A percentile compares a stretch with the other conserved stretches of the same genome.
Conservation (phyloP, 1,284 basidiomycete genomes). For the Puccinia novopanici region DNA sequence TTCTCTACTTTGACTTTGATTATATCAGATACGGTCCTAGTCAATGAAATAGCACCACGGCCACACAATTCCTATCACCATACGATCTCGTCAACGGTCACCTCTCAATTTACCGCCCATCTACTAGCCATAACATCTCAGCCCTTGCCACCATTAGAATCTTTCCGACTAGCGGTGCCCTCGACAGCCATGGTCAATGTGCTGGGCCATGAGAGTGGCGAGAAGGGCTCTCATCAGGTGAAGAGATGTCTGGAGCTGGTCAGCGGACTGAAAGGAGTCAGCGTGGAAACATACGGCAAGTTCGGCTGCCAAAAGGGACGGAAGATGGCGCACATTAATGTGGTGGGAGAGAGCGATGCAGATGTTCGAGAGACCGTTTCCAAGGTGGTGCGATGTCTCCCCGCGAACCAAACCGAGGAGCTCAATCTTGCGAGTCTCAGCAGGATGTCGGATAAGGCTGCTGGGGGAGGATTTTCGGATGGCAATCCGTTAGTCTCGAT, state of each 20-base stretch:
- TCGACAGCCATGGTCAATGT: slow-evolving; percentile 93
- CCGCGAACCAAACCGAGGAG: slow-evolving; percentile 57
- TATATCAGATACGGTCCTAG: slow-evolving; percentile 70
- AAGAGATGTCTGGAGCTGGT: slow-evolving; percentile 66
- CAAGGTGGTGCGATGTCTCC: slow-evolving; percentile 65
- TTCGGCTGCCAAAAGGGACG: slow-evolving; percentile 81
- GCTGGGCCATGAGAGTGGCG: slow-evolving; percentile 69
- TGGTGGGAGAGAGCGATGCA: slow-evolving; percentile 81
- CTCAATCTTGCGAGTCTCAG: background rate
- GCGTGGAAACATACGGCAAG: slow-evolving; percentile 92
- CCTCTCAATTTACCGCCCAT: slow-evolving; percentile 97
- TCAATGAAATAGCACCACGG: slow-evolving; percentile 98
- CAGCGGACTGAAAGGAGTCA: slow-evolving; percentile 72
- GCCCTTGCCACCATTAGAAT: slow-evolving; percentile 71
- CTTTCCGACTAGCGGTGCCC: slow-evolving; percentile 82
- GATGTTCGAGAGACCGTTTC: slow-evolving; percentile 72
- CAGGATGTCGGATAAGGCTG: background rate
- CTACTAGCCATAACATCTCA: slow-evolving; percentile 90
- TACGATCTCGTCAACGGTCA: slow-evolving; percentile 96
- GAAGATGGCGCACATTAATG: slow-evolving; percentile 97
- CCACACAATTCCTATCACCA: slow-evolving; percentile 99
- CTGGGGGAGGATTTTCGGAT: slow-evolving; percentile 62
- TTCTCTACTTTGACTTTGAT: background rate
- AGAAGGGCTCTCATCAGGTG: slow-evolving; percentile 65
- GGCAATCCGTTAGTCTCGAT: slow-evolving; percentile 81